phyloP scores from a whole-genome alignment of 1,139 yeast genomes.

The Blastobotrys illinoisensis region DNA sequence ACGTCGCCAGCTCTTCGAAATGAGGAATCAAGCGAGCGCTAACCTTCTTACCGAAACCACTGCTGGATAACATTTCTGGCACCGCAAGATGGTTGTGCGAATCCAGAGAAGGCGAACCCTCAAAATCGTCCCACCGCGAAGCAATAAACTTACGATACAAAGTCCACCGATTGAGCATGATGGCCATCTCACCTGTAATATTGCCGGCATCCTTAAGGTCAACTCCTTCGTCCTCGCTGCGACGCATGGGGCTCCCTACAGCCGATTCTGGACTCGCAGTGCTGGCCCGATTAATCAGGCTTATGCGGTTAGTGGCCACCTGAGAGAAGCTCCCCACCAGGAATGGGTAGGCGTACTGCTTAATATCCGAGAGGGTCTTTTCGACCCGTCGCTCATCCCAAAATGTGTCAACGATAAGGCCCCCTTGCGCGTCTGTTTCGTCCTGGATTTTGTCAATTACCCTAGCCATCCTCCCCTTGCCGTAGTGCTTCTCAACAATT shows the following conservation, averaged over 20 bases:
- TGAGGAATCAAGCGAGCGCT: conserved; percentile 50
- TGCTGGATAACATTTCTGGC: conserved; percentile 44
- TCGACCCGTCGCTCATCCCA: conserved; percentile 65
- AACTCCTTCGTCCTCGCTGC: conserved; percentile 29
- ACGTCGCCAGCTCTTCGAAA: conserved; percentile 57
- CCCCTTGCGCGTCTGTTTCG: conserved; percentile 89
- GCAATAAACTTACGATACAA: conserved; percentile 74
- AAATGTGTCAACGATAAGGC: conserved; percentile 80
- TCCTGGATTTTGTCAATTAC: conserved; percentile 71
- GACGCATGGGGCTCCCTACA: neutral
- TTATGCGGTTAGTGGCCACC: conserved; percentile 14
- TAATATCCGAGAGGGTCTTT: conserved; percentile 51
- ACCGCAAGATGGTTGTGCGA: conserved; percentile 9
- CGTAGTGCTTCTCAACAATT: conserved; percentile 68
- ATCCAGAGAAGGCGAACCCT: conserved; percentile 2
- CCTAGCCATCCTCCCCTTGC: conserved; percentile 54
- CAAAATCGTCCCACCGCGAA: conserved; percentile 52
- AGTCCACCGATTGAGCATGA: conserved; percentile 82
- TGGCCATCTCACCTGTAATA: conserved; percentile 60
- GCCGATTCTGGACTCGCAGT: conserved; percentile 22
- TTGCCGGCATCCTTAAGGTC: conserved; percentile 53
- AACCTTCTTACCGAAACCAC: conserved; percentile 59
- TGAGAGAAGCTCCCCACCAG: conserved; percentile 32
- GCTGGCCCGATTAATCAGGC: neutral
- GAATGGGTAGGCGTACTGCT: conserved; percentile 47